Percentiles rank a stretch among this genome's conserved stretches.
Evolutionary conservation across 495 filamentous ascomycete genomes (phyloP).

Genomic region (Pseudoneurospora amorphoporcata): DNA sequence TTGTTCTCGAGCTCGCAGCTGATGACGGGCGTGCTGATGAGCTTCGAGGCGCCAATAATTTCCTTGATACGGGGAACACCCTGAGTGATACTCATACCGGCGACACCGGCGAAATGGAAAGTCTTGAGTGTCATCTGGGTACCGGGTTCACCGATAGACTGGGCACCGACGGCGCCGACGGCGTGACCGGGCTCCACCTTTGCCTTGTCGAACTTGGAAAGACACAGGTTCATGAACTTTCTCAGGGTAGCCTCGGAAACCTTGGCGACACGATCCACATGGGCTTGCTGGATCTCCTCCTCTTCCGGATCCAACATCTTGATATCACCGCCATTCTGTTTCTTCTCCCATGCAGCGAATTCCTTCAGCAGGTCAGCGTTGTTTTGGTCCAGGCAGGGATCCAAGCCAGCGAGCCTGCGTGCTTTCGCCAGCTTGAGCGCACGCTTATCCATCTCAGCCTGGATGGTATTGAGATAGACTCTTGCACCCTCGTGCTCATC

Average conservation of each 20-base stretch:
- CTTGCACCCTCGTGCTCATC: conserved; percentile 81
- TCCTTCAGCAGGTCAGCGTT: conserved; percentile 6
- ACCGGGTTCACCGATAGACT: conserved; percentile 96
- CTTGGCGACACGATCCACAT: conserved; percentile 65
- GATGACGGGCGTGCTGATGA: conserved; percentile 90
- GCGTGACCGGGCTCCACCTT: conserved; percentile 90
- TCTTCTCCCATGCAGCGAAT: conserved; percentile 10
- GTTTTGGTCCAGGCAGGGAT: conserved; percentile 17
- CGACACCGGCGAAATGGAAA: conserved; percentile 99
- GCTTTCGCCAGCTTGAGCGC: conserved; percentile 40
- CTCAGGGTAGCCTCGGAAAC: conserved; percentile 62
- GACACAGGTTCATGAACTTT: conserved; percentile 69
- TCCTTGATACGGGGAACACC: conserved; percentile 99
- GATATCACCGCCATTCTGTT: conserved; percentile 3
- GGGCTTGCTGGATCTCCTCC: conserved; percentile 6
- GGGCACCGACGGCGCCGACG: conserved; percentile 93
- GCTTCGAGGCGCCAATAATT: conserved; percentile 94
- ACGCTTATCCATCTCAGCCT: conserved; percentile 49
- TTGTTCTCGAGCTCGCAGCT: conserved; percentile 68
- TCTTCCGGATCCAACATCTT: conserved; percentile 1
- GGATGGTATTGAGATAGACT: conserved; percentile 68
- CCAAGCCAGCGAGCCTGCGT: conserved; percentile 32
- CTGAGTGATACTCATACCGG: conserved; percentile 96
- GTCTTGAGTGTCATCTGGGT: conserved; percentile 99
- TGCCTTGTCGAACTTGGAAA: conserved; percentile 81